These are phyloP conservation scores for Fusarium nisikadoi DNA, from an alignment of 2,329 filamentous ascomycete genomes.

Conservation along the genomic window DNA sequence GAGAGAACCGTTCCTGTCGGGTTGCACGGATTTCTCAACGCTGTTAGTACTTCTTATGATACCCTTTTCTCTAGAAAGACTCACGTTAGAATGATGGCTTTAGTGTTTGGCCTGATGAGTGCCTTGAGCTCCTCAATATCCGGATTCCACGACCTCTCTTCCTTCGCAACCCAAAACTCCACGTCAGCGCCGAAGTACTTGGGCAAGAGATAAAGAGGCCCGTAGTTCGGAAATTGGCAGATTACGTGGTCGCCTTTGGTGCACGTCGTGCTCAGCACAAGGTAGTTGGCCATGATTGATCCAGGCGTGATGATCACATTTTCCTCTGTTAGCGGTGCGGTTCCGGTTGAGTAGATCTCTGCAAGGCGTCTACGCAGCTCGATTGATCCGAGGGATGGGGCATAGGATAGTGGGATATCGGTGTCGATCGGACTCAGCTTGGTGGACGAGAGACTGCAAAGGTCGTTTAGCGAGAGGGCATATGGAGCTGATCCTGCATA, in stretches of 20 bases:
- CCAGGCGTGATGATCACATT: not conserved
- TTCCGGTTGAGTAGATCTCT: not conserved
- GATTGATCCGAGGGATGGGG: not conserved
- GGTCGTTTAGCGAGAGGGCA: not conserved
- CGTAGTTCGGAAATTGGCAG: not conserved
- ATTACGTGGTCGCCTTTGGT: not conserved
- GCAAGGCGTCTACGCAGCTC: not conserved
- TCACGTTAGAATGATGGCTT: not conserved
- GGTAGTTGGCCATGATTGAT: not conserved
- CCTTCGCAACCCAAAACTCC: not conserved
- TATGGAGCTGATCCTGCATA: not conserved
- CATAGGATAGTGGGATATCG: not conserved
- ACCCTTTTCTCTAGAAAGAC: fast-evolving
- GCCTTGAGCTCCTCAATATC: not conserved
- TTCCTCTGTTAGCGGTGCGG: not conserved
- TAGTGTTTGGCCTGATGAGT: not conserved
- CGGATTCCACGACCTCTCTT: not conserved
- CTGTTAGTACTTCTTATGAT: fast-evolving
- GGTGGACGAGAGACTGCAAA: not conserved
- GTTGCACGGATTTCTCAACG: not conserved
- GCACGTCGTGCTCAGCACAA: not conserved
- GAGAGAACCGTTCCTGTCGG: not conserved
- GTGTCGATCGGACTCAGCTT: not conserved
- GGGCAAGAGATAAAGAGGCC: not conserved
- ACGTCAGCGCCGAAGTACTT: not conserved